These are phyloP conservation scores for Calonectria ilicicola DNA, from an alignment of 2,329 filamentous ascomycete species.

Conservation along the genomic window DNA sequence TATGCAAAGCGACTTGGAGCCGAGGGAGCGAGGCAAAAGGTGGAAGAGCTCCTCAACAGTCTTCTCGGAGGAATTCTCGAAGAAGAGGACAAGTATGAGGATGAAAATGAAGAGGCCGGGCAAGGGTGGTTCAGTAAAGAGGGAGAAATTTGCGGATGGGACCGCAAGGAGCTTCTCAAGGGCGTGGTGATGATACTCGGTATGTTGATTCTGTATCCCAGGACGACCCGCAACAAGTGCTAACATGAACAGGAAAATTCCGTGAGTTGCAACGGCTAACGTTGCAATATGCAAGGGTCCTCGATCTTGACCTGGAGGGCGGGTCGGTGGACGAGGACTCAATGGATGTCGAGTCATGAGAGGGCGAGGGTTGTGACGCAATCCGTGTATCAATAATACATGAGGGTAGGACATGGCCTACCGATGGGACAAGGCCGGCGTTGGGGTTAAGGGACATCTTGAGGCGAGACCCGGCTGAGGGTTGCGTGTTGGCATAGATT, in stretches of 20 bases:
- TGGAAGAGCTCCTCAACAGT: slow-evolving; percentile 89
- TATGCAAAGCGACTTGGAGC: slow-evolving; percentile 96
- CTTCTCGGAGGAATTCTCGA: slow-evolving; percentile 79
- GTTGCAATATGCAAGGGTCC: slow-evolving; percentile 91
- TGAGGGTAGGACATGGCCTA: slow-evolving; percentile 15
- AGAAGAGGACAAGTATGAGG: slow-evolving; percentile 61
- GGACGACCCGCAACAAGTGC: not conserved
- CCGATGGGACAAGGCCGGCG: slow-evolving; percentile 18
- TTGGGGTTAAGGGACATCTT: slow-evolving; percentile 18
- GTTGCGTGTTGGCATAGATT: slow-evolving; percentile 20
- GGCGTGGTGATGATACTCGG: slow-evolving; percentile 94
- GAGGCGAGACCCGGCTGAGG: slow-evolving; percentile 7
- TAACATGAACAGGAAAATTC: slow-evolving; percentile 80
- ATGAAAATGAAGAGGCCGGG: slow-evolving; percentile 54
- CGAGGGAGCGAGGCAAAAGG: slow-evolving; percentile 87
- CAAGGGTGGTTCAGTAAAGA: slow-evolving; percentile 75
- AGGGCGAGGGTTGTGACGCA: slow-evolving; percentile 5
- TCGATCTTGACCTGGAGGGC: slow-evolving; percentile 70
- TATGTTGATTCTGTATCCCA: slow-evolving; percentile 58
- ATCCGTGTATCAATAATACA: slow-evolving; percentile 39
- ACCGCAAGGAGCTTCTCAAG: slow-evolving; percentile 86
- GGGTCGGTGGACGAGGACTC: slow-evolving; percentile 57
- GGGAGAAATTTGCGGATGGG: slow-evolving; percentile 89
- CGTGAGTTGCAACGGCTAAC: slow-evolving; percentile 93
- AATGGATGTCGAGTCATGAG: slow-evolving; percentile 55